Percentiles rank a stretch among this genome's conserved stretches.
phyloP scores from a whole-genome alignment of 306 rosid species.

The Fagus crenata region DNA sequence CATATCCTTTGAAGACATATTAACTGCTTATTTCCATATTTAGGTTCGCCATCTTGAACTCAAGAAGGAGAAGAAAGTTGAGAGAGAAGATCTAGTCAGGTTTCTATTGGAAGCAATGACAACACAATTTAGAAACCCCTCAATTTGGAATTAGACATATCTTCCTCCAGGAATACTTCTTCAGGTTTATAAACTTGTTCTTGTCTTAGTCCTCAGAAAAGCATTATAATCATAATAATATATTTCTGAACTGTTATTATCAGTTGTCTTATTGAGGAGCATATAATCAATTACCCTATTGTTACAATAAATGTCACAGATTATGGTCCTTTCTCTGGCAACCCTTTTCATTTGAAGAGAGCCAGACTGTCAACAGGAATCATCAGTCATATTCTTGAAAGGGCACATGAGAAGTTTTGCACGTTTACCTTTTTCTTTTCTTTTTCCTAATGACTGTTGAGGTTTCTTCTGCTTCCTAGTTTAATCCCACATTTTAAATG shows the following conservation, averaged over 20 bases:
- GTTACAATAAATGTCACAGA: not conserved
- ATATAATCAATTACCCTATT: not conserved
- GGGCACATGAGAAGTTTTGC: not conserved
- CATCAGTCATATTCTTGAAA: not conserved
- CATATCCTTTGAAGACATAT: constrained; percentile 20
- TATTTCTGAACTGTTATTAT: not conserved
- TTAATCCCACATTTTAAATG: not conserved
- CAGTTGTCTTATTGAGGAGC: not conserved
- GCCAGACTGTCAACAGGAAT: not conserved
- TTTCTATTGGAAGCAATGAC: constrained; percentile 75
- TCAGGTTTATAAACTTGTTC: constrained; percentile 16
- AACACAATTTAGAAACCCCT: constrained; percentile 75
- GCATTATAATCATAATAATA: not conserved
- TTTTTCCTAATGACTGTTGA: not conserved
- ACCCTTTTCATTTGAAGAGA: not conserved
- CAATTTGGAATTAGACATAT: constrained; percentile 61
- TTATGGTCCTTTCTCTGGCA: not conserved
- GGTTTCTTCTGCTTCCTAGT: constrained; percentile 1
- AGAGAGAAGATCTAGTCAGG: constrained; percentile 54
- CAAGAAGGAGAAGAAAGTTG: constrained; percentile 76
- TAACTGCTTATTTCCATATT: constrained; percentile 22
- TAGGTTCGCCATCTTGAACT: constrained; percentile 94
- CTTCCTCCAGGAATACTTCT: constrained; percentile 19
- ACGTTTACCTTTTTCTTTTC: not conserved
- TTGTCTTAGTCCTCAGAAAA: constrained; percentile 5